Percentiles rank a stretch among this genome's conserved stretches.
These are phyloP conservation scores for Aspergillus eucalypticola DNA, from an alignment of 2,329 filamentous ascomycete species.

Conservation along the genomic window DNA sequence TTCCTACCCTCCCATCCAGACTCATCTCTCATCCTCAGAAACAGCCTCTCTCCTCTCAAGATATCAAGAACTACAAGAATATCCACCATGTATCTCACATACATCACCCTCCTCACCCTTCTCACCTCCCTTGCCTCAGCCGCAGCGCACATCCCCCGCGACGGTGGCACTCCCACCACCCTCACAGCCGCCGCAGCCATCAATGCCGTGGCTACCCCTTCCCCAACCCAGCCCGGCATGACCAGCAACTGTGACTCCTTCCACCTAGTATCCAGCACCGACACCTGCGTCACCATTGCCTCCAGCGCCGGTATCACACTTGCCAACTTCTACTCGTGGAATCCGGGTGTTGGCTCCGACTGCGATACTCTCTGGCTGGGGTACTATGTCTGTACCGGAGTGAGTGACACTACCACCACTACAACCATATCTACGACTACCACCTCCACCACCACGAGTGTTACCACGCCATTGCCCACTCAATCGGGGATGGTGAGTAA, in stretches of 20 bases:
- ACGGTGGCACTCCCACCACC: neutral
- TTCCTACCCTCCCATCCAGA: neutral
- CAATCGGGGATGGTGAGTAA: conserved; percentile 6
- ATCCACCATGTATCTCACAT: neutral
- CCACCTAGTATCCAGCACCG: neutral
- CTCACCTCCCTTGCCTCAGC: neutral
- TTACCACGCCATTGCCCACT: neutral
- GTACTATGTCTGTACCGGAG: conserved; percentile 17
- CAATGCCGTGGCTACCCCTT: neutral
- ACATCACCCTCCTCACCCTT: neutral
- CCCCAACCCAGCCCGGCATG: conserved; percentile 6
- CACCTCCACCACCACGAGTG: neutral
- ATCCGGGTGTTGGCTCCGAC: conserved; percentile 6
- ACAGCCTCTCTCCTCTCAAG: neutral
- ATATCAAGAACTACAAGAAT: neutral
- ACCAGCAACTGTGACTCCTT: conserved; percentile 1
- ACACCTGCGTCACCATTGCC: conserved; percentile 8
- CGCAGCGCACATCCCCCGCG: neutral
- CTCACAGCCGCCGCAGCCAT: neutral
- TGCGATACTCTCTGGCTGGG: conserved; percentile 13
- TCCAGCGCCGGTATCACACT: conserved; percentile 7
- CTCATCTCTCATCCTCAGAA: neutral
- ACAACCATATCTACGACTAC: neutral
- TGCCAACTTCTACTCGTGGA: conserved; percentile 15
- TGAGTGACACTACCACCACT: neutral